Conservation (phyloP, 345 rosid species). For the Euphorbia peplus region DNA sequence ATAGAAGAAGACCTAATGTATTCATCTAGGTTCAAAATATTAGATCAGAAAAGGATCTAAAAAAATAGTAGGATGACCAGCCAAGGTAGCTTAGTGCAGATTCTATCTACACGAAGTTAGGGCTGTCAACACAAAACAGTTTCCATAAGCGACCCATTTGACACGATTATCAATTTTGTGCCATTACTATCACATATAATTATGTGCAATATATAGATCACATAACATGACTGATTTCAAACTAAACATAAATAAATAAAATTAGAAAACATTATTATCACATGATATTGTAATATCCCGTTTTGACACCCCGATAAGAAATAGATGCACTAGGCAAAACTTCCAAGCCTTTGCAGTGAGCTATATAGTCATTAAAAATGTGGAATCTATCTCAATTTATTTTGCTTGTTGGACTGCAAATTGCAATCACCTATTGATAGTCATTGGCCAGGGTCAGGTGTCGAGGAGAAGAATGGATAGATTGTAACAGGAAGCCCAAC, state of each 20-base stretch:
- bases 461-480: not conserved
- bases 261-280: too few relatives aligned
- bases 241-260: too few relatives aligned
- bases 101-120: not conserved
- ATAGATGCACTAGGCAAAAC: not conserved
- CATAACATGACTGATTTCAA: too few relatives aligned
- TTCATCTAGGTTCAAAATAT: not conserved
- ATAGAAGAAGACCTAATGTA: not conserved
- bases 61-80: too few relatives aligned
- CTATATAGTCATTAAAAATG: not conserved
- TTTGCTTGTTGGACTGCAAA: not conserved
- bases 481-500: not conserved
- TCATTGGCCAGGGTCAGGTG: not conserved
- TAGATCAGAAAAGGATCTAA: not conserved
- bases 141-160: too few relatives aligned
- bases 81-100: not conserved
- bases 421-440: not conserved
- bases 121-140: too few relatives aligned
- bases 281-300: too few relatives aligned
- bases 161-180: too few relatives aligned
- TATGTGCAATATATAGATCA: too few relatives aligned
- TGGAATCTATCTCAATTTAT: not conserved
- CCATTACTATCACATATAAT: too few relatives aligned
- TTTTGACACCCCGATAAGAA: too few relatives aligned
- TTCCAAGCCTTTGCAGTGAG: not conserved